Percentiles rank a stretch among this genome's conserved stretches.
These are phyloP conservation scores for Cystobasidiopsis lactophilus DNA, from an alignment of 768 basidiomycete species.

Conservation along the genomic window DNA sequence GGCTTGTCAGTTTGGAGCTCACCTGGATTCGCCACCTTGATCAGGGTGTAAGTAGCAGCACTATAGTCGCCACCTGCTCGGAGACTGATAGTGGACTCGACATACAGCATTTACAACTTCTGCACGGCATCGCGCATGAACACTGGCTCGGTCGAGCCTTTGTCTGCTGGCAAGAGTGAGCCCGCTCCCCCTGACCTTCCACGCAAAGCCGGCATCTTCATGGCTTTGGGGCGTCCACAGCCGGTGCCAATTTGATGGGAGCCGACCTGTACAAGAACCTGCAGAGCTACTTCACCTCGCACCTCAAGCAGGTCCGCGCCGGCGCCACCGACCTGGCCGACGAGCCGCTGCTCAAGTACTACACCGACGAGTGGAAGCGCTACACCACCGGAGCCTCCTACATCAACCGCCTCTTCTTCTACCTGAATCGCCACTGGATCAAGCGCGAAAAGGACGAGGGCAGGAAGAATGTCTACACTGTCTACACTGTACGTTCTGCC, in stretches of 20 bases:
- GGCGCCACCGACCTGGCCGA: slow-evolving; percentile 61
- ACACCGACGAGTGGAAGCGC: slow-evolving; percentile 78
- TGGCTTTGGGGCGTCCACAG: slow-evolving; percentile 12
- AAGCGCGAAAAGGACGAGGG: slow-evolving; percentile 95
- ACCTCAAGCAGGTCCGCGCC: slow-evolving; percentile 46
- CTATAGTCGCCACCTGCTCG: neutral
- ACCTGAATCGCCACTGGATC: slow-evolving; percentile 98
- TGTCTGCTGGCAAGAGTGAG: neutral
- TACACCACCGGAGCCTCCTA: slow-evolving; percentile 95
- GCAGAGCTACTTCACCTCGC: slow-evolving; percentile 65
- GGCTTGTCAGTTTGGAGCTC: neutral
- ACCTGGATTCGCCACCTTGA: neutral
- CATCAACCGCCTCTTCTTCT: slow-evolving; percentile 90
- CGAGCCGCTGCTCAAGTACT: slow-evolving; percentile 69
- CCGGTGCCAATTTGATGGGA: slow-evolving; percentile 83
- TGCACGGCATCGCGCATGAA: slow-evolving; percentile 53
- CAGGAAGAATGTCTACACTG: slow-evolving; percentile 74
- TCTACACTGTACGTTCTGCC: slow-evolving; percentile 57
- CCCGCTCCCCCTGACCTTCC: neutral
- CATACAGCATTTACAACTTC: slow-evolving; percentile 94
- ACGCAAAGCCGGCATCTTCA: neutral
- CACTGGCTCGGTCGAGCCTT: slow-evolving; percentile 18
- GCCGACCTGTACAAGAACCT: slow-evolving; percentile 91
- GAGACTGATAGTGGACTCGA: slow-evolving; percentile 26
- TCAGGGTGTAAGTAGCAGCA: neutral